Evolutionary conservation across 352 stramenopile genomes (phyloP).

Genomic region (Phytopythium ostracodes): DNA sequence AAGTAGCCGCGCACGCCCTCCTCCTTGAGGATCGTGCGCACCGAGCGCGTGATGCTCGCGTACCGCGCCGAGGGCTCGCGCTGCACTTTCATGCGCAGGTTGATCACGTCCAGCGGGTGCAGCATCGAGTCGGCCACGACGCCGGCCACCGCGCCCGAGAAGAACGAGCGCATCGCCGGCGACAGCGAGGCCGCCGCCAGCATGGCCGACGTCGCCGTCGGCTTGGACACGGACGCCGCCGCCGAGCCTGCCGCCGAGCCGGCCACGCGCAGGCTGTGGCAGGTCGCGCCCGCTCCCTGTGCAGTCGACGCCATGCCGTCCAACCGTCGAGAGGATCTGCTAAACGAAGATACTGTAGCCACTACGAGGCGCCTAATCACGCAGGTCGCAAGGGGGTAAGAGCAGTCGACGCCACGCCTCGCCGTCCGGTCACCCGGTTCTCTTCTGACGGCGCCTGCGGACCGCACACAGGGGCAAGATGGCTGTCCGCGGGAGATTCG

Average conservation of each 20-base stretch:
- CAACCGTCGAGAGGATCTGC: too few relatives aligned
- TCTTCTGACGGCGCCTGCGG: background rate
- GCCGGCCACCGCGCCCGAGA: constrained; percentile 64
- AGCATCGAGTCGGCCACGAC: constrained; percentile 74
- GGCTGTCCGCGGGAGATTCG: background rate
- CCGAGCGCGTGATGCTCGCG: constrained; percentile 49
- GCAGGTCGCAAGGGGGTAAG: too few relatives aligned
- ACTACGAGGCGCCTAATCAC: background rate
- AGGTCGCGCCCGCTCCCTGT: constrained; percentile 15
- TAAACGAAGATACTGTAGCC: background rate
- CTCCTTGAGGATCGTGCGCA: constrained; percentile 63
- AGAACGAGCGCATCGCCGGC: constrained; percentile 52
- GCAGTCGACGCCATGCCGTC: background rate
- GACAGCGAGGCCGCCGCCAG: constrained; percentile 17
- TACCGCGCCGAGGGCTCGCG: constrained; percentile 48
- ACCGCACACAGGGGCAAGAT: too few relatives aligned
- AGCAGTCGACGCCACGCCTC: too few relatives aligned
- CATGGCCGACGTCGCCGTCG: constrained; percentile 31
- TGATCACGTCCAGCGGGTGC: constrained; percentile 79
- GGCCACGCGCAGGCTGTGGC: constrained; percentile 19
- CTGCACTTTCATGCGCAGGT: constrained; percentile 83
- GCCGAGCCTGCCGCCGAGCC: background rate
- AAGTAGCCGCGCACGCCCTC: constrained; percentile 55
- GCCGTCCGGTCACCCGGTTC: background rate
- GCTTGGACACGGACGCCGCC: constrained; percentile 10